These are phyloP conservation scores for Fusarium sp. DNA, from an alignment of 2,329 filamentous ascomycete species.

Conservation along the genomic window DNA sequence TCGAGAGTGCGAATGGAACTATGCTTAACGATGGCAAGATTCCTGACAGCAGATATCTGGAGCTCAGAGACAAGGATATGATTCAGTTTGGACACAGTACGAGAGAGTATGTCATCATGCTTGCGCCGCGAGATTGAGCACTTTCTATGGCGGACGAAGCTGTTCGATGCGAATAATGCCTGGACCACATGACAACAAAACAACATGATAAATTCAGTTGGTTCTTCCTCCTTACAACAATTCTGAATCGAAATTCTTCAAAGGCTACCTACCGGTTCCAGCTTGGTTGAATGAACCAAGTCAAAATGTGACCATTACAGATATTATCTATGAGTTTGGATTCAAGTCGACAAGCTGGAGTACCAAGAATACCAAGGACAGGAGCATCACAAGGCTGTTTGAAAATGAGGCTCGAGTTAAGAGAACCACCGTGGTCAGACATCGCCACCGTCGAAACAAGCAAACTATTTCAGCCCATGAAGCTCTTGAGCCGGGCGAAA, in stretches of 20 bases:
- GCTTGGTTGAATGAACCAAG: neutral
- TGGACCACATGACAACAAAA: neutral
- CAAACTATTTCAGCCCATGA: neutral
- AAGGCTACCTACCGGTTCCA: neutral
- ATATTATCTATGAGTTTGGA: neutral
- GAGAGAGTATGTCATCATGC: constrained; percentile 95
- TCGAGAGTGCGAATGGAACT: constrained; percentile 94
- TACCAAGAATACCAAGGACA: neutral
- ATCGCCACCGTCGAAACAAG: neutral
- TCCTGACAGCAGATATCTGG: constrained; percentile 82
- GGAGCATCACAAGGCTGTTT: neutral
- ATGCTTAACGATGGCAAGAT: constrained; percentile 79
- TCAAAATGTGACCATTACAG: neutral
- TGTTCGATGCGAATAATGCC: neutral
- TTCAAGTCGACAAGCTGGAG: neutral
- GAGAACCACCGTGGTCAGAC: neutral
- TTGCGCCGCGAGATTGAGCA: constrained; percentile 63
- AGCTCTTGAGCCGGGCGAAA: neutral
- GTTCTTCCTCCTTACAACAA: neutral
- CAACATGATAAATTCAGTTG: neutral
- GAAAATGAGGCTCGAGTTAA: neutral
- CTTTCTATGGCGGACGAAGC: neutral
- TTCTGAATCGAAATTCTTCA: neutral
- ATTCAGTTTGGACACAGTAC: constrained; percentile 88
- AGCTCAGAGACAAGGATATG: constrained; percentile 89